phyloP scores from a whole-genome alignment of 2,329 filamentous ascomycete genomes.

The Cercospora citrullina region DNA sequence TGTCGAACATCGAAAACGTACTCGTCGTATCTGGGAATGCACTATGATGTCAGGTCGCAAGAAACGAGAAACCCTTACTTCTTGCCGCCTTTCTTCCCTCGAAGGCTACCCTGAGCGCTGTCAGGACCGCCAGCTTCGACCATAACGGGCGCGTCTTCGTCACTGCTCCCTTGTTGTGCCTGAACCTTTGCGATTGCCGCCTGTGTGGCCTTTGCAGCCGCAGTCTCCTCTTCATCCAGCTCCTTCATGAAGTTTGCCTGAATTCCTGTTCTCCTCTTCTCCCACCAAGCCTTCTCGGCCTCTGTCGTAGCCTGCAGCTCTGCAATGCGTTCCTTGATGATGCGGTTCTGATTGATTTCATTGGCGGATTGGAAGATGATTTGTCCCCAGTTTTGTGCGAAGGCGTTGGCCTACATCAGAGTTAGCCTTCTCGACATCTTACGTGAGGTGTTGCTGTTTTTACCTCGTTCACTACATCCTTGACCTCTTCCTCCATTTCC shows the following conservation, averaged over 20 bases:
- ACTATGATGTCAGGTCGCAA: background rate
- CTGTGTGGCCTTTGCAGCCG: background rate
- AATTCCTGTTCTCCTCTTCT: slow-evolving; percentile 73
- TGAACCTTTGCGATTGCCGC: slow-evolving; percentile 22
- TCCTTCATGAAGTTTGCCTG: slow-evolving; percentile 81
- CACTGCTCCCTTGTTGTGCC: slow-evolving; percentile 48
- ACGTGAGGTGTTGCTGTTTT: slow-evolving; percentile 7
- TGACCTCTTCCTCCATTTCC: slow-evolving; percentile 94
- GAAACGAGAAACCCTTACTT: slow-evolving; percentile 39
- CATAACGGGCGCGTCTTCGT: slow-evolving; percentile 70
- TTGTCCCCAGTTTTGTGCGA: slow-evolving; percentile 85
- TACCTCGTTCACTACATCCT: slow-evolving; percentile 92
- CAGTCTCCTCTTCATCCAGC: slow-evolving; percentile 57
- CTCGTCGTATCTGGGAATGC: background rate
- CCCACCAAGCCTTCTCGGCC: slow-evolving; percentile 89
- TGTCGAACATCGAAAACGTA: background rate
- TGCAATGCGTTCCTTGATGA: slow-evolving; percentile 71
- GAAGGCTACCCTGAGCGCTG: slow-evolving; percentile 39
- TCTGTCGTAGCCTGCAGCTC: slow-evolving; percentile 71
- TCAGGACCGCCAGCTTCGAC: slow-evolving; percentile 64
- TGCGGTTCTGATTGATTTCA: slow-evolving; percentile 85
- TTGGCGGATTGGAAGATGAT: slow-evolving; percentile 96
- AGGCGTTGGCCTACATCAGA: slow-evolving; percentile 74
- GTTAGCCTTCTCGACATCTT: slow-evolving; percentile 12
- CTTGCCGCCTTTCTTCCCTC: slow-evolving; percentile 64